Conservation (phyloP, 768 basidiomycete species). For the Russula emetica region DNA sequence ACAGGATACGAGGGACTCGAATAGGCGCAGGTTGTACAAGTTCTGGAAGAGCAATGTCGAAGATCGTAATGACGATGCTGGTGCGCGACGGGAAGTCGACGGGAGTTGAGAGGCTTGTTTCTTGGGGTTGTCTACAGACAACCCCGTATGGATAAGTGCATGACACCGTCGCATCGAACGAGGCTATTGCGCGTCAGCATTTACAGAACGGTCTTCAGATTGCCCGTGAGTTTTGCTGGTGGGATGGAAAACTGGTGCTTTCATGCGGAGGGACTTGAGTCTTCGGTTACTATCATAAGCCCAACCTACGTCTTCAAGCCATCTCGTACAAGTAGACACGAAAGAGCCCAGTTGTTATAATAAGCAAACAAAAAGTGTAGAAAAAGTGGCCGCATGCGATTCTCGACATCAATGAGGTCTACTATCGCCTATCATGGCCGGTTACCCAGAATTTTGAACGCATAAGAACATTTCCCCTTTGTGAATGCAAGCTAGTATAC, state of each 20-base stretch:
- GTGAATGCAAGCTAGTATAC: background rate
- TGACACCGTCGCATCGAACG: background rate
- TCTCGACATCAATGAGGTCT: background rate
- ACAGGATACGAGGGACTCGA: constrained; percentile 69
- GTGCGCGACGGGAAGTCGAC: background rate
- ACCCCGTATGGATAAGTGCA: background rate
- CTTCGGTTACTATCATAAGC: background rate
- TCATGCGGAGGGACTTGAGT: background rate
- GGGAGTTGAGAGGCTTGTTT: constrained; percentile 14
- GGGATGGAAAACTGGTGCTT: background rate
- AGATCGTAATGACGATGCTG: constrained; percentile 41
- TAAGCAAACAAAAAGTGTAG: background rate
- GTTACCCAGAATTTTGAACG: background rate
- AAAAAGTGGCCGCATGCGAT: background rate
- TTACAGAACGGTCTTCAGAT: background rate
- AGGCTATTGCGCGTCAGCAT: background rate
- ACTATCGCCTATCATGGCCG: background rate
- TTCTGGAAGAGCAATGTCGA: constrained; percentile 63
- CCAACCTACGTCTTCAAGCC: no score
- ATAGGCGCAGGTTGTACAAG: constrained; percentile 77
- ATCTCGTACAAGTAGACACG: background rate
- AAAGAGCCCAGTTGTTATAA: background rate
- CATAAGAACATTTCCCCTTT: background rate
- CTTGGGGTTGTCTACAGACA: background rate
- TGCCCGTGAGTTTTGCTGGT: background rate